Percentiles rank a stretch among this genome's conserved stretches.
Conservation (phyloP, 495 filamentous ascomycete genomes). For the Neurospora hispaniola region DNA sequence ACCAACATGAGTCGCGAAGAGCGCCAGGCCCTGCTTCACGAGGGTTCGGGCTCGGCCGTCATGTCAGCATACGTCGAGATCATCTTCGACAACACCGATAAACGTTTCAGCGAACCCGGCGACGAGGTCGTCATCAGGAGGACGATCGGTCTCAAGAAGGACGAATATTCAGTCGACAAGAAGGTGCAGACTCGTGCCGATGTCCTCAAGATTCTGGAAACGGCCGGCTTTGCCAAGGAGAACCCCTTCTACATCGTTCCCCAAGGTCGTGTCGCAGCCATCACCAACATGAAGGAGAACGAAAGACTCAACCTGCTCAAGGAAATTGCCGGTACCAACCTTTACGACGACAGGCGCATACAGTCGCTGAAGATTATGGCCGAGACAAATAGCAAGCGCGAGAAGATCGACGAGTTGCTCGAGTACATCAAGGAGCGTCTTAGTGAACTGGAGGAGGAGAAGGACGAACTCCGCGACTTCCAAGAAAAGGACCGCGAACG, state of each 20-base stretch:
- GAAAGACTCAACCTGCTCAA: conserved; percentile 85
- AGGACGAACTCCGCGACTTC: conserved; percentile 83
- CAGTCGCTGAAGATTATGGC: conserved; percentile 96
- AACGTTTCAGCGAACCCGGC: conserved; percentile 89
- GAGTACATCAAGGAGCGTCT: conserved; percentile 86
- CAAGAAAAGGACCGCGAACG: conserved; percentile 93
- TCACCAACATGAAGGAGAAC: conserved; percentile 97
- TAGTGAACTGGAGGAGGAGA: conserved; percentile 87
- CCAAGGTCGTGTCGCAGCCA: conserved; percentile 85
- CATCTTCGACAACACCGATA: conserved; percentile 95
- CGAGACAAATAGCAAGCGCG: conserved; percentile 87
- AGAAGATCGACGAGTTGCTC: conserved; percentile 87
- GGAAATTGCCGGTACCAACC: conserved; percentile 93
- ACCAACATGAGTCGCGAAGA: conserved; percentile 93
- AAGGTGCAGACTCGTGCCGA: conserved; percentile 93
- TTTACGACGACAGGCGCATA: conserved; percentile 82
- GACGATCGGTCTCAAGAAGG: conserved; percentile 95
- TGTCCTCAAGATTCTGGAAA: conserved; percentile 91
- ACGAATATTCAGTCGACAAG: conserved; percentile 92
- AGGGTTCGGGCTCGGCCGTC: conserved; percentile 93
- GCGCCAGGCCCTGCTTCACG: conserved; percentile 87
- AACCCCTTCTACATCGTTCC: conserved; percentile 99
- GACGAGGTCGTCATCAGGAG: conserved; percentile 81
- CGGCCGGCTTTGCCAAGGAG: conserved; percentile 89
- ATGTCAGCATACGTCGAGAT: conserved; percentile 99